phyloP scores from a whole-genome alignment of 2,329 filamentous ascomycete species.

The Colletotrichum karsti region DNA sequence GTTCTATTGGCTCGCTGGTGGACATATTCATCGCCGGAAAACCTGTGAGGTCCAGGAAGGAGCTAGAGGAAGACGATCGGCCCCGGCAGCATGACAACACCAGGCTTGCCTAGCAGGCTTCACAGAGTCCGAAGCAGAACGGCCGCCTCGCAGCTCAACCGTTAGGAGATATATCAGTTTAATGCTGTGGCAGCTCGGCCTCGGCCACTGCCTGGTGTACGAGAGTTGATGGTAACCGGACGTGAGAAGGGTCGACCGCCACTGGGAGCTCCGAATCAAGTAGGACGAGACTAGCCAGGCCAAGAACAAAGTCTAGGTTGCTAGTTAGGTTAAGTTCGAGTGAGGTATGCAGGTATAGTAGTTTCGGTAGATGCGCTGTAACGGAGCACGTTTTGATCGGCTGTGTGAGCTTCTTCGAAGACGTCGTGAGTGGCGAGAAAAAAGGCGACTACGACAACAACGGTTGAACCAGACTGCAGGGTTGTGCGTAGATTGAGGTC shows the following conservation, averaged over 20 bases:
- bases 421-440: background rate
- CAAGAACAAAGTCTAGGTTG: background rate
- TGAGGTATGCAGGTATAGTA: background rate
- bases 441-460: background rate
- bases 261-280: background rate
- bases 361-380: background rate
- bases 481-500: background rate
- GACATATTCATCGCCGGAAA: constrained; percentile 14
- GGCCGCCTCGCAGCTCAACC: background rate
- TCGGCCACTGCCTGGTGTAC: too few relatives aligned
- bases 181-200: too few relatives aligned
- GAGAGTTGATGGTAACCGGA: too few relatives aligned
- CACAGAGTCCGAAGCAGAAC: background rate
- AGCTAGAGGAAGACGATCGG: background rate
- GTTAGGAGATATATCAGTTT: too few relatives aligned
- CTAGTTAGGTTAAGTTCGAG: background rate
- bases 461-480: background rate
- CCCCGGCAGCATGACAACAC: background rate
- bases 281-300: background rate
- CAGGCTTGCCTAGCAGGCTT: background rate
- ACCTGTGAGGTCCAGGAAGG: background rate
- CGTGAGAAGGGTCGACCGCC: too few relatives aligned
- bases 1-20: constrained; percentile 24
- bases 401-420: background rate
- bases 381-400: background rate